Percentiles rank a stretch among this genome's conserved stretches.
Conservation (phyloP, 2,329 filamentous ascomycete species). For the Alternaria conjuncta region DNA sequence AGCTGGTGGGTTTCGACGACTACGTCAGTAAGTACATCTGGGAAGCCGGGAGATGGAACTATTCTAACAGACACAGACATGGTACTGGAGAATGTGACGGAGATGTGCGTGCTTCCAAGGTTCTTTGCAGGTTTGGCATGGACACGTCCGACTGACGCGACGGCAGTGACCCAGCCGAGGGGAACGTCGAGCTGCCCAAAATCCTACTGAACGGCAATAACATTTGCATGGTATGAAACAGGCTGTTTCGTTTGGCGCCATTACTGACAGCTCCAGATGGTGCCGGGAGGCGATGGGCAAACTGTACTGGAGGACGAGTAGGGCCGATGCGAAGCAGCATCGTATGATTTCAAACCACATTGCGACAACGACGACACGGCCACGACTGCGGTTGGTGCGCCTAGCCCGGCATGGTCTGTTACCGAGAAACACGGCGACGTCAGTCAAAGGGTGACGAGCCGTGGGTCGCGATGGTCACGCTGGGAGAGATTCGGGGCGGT, state of each 20-base stretch:
- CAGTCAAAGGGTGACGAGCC: background rate
- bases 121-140: background rate
- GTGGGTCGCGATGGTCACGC: constrained; percentile 1
- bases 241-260: background rate
- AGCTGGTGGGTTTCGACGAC: constrained; percentile 94
- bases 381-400: constrained; percentile 1
- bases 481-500: constrained; percentile 6
- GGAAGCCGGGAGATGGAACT: background rate
- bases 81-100: constrained; percentile 96
- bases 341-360: background rate
- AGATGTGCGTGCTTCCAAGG: constrained; percentile 70
- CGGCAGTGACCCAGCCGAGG: constrained; percentile 80
- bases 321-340: background rate
- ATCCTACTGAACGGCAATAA: constrained; percentile 98
- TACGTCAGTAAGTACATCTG: constrained; percentile 87
- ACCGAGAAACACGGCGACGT: background rate
- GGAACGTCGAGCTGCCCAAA: constrained; percentile 88
- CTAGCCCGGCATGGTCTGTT: background rate
- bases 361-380: background rate
- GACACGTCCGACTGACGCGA: constrained; percentile 10
- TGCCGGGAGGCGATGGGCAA: constrained; percentile 43
- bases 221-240: constrained; percentile 86
- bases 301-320: constrained; percentile 36
- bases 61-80: constrained; percentile 71
- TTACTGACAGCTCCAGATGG: constrained; percentile 35